A percentile compares a stretch with the other conserved stretches of the same genome.
These are phyloP conservation scores for Dactylellina sp. DNA, from an alignment of 2,329 filamentous ascomycete species.

Conservation along the genomic window DNA sequence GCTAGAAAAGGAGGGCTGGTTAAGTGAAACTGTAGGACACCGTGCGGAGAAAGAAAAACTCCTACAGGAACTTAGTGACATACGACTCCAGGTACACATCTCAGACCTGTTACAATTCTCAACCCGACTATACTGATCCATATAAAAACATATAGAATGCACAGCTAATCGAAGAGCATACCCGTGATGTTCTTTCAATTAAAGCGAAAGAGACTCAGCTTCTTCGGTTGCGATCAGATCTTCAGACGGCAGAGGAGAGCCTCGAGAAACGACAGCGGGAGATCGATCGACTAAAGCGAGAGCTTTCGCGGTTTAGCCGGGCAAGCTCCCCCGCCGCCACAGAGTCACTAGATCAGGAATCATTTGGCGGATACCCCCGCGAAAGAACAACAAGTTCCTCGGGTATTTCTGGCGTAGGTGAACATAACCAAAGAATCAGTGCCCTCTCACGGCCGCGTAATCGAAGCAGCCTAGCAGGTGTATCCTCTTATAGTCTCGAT, in stretches of 20 bases:
- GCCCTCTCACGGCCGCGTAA: slow-evolving; percentile 46
- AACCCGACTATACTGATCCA: neutral
- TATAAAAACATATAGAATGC: slow-evolving; percentile 76
- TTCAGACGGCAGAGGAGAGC: slow-evolving; percentile 85
- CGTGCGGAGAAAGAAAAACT: slow-evolving; percentile 84
- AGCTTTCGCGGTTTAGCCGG: slow-evolving; percentile 71
- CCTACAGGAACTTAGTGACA: slow-evolving; percentile 86
- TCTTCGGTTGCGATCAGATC: slow-evolving; percentile 88
- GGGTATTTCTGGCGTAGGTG: slow-evolving; percentile 17
- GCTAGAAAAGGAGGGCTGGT: slow-evolving; percentile 81
- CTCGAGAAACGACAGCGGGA: slow-evolving; percentile 87
- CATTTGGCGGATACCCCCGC: slow-evolving; percentile 39
- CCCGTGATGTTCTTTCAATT: slow-evolving; percentile 91
- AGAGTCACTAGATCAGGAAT: slow-evolving; percentile 61
- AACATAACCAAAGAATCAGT: slow-evolving; percentile 31
- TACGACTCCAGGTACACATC: slow-evolving; percentile 70
- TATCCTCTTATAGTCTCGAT: slow-evolving; percentile 36
- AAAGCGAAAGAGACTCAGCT: slow-evolving; percentile 99
- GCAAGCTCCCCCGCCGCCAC: slow-evolving; percentile 71
- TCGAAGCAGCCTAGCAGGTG: slow-evolving; percentile 36
- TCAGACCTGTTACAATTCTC: slow-evolving; percentile 1
- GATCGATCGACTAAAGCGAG: slow-evolving; percentile 91
- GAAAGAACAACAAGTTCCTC: slow-evolving; percentile 45
- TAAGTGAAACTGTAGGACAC: slow-evolving; percentile 80
- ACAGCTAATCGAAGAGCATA: slow-evolving; percentile 95